Base-by-base conservation (phyloP, 2,329 filamentous ascomycete species). In the Rutstroemia sp. region DNA sequence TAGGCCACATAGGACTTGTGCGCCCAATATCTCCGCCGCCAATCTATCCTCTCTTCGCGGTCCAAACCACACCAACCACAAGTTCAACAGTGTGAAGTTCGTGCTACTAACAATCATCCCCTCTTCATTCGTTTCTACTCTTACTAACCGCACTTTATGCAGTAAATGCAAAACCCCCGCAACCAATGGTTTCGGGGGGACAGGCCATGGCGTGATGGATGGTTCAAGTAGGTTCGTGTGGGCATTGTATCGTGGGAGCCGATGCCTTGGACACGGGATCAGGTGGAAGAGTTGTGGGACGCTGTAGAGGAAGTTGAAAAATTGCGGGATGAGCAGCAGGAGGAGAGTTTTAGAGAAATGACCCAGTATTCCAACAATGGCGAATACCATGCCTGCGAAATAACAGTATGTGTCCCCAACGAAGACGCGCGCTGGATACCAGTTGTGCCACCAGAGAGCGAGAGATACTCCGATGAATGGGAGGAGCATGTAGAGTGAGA, bases 361-460 rank as follows among this genome's bases (percentile, higher is more conserved):
- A 23, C 94, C 94, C 52, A 96, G 80, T 68, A 99, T 97, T 61
- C 90, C 91, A 62, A 97, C 94, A 46, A 96, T 92, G 54, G 92
- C 94, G 70, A 99, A 99, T 41, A 97, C 89, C 91, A 99, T 99
- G 63, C 94, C 94, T 0, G 94, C 94, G 72, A 99, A 96, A 75
- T 99, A 99, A 79, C 94, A 99, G 79, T 97, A 99, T 4, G 94
- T 99, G 73, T 99, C 94, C 56, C 94, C 94, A 9, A 97, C 92
- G 68, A 99, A 99, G 9, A 97, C 94, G 66, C 85, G 86, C 23
- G 92, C 90, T 0, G 94, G 94, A 70, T 91, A 99, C 89, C 91
- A 95, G 73, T 99, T 99, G 76, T 99, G 92, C 70, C 75, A 83
- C 68, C 94, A 81, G 16, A 99, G 79, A 8, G 94, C 94, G 51